Percentiles rank a stretch among this genome's conserved stretches.
These are phyloP conservation scores for Theobroma grandiflorum DNA, from an alignment of 441 rosid species.

Conservation along the genomic window DNA sequence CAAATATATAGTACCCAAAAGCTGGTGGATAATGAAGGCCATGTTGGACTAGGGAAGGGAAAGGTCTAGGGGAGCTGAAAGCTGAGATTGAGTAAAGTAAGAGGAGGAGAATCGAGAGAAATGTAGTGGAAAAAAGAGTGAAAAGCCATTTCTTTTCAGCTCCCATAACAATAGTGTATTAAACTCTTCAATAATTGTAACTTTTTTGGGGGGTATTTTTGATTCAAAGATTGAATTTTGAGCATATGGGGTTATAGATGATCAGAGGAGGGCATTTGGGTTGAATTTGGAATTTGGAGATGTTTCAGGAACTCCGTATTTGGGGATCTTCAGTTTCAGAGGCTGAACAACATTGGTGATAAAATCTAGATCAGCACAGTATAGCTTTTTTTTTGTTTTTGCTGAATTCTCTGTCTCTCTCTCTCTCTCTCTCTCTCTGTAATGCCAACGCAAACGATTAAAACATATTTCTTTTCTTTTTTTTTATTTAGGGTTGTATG, in stretches of 20 bases:
- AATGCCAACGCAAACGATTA: constrained; percentile 14
- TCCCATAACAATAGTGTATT: constrained; percentile 56
- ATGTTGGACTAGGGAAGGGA: constrained; percentile 75
- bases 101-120: constrained; percentile 69
- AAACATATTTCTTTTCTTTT: not conserved
- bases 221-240: constrained; percentile 34
- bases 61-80: constrained; percentile 67
- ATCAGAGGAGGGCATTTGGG: constrained; percentile 19
- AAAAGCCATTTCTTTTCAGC: constrained; percentile 93
- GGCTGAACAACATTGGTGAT: constrained; percentile 19
- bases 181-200: not conserved
- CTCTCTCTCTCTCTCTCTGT: not conserved
- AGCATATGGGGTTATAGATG: constrained; percentile 29
- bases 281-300: not conserved
- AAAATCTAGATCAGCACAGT: constrained; percentile 27
- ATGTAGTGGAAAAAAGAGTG: constrained; percentile 82
- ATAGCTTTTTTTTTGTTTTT: constrained; percentile 5
- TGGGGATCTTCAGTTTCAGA: constrained; percentile 15
- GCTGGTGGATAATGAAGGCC: constrained; percentile 90
- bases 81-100: constrained; percentile 79
- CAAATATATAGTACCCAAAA: constrained; percentile 89
- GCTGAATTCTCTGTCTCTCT: not conserved
- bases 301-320: constrained; percentile 9
- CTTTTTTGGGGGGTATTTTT: not conserved
- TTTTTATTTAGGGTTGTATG: constrained; percentile 3